Evolutionary conservation across 106 monocot species (phyloP).

Genomic region (Apostasia shenzhenica): DNA sequence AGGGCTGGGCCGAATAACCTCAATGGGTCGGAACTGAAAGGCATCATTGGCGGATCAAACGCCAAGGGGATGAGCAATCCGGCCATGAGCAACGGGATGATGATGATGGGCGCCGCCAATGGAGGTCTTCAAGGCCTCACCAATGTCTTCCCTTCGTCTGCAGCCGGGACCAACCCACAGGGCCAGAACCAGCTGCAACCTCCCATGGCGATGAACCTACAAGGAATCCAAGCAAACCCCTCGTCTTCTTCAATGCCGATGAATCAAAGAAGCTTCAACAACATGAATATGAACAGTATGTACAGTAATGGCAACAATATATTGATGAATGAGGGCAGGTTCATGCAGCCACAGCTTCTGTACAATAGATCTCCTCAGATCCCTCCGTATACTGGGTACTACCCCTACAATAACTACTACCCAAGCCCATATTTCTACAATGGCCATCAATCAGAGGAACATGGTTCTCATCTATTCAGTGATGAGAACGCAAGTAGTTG

Average conservation of each 20-base stretch:
- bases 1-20: constrained; percentile 6
- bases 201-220: constrained; percentile 36
- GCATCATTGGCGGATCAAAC: constrained; percentile 2
- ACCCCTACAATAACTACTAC: constrained; percentile 8
- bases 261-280: constrained; percentile 11
- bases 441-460: constrained; percentile 12
- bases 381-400: constrained; percentile 45
- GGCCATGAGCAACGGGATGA: constrained; percentile 8
- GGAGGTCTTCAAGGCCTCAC: constrained; percentile 8
- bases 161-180: not conserved
- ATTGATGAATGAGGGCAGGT: constrained; percentile 7
- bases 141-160: constrained; percentile 1
- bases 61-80: constrained; percentile 2
- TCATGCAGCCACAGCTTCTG: constrained; percentile 43
- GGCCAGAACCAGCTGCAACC: constrained; percentile 1
- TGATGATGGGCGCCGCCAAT: not conserved
- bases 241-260: constrained; percentile 22
- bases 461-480: constrained; percentile 42
- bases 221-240: constrained; percentile 16
- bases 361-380: constrained; percentile 45
- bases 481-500: constrained; percentile 59
- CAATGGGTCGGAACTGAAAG: constrained; percentile 10
- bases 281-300: constrained; percentile 5
- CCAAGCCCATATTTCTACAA: constrained; percentile 12
- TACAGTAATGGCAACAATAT: constrained; percentile 17